A percentile compares a stretch with the other conserved stretches of the same genome.
Conservation (phyloP, 1,284 basidiomycete species). For the Calocybe gambosa region DNA sequence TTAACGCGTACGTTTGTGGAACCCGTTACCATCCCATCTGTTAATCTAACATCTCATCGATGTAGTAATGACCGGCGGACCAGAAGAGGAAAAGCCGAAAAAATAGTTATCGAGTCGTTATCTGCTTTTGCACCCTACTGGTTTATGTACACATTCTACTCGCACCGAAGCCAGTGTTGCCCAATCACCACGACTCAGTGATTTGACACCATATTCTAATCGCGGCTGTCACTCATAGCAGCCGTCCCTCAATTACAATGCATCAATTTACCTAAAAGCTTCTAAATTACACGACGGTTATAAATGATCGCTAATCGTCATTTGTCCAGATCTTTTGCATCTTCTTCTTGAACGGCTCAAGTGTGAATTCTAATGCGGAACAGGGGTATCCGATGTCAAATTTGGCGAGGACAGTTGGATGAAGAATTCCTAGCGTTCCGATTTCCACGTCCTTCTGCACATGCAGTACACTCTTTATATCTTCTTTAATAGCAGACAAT, state of each 20-base stretch:
- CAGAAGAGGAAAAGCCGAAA: conserved; percentile 21
- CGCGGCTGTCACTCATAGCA: too few relatives aligned
- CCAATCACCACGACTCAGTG: neutral
- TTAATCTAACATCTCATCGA: neutral
- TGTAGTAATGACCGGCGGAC: conserved; percentile 22
- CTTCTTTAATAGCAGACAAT: conserved; percentile 26
- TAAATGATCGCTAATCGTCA: conserved; percentile 29
- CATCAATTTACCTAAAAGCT: neutral
- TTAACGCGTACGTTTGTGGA: conserved; percentile 44
- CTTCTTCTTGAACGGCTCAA: conserved; percentile 87
- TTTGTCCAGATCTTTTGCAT: conserved; percentile 46
- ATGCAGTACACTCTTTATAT: conserved; percentile 31
- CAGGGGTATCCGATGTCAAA: conserved; percentile 96
- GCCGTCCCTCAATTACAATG: neutral
- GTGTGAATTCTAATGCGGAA: conserved; percentile 89
- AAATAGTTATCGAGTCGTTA: conserved; percentile 15
- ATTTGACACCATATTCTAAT: too few relatives aligned
- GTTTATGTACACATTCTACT: too few relatives aligned
- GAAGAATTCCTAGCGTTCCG: conserved; percentile 83
- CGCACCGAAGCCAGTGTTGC: neutral
- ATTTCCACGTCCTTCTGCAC: conserved; percentile 58
- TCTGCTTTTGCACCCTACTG: too few relatives aligned
- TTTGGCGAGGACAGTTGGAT: conserved; percentile 85
- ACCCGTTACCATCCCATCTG: neutral
- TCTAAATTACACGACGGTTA: neutral